Conservation (phyloP, 129 eudicot genomes). For the Cynara cardunculus region DNA sequence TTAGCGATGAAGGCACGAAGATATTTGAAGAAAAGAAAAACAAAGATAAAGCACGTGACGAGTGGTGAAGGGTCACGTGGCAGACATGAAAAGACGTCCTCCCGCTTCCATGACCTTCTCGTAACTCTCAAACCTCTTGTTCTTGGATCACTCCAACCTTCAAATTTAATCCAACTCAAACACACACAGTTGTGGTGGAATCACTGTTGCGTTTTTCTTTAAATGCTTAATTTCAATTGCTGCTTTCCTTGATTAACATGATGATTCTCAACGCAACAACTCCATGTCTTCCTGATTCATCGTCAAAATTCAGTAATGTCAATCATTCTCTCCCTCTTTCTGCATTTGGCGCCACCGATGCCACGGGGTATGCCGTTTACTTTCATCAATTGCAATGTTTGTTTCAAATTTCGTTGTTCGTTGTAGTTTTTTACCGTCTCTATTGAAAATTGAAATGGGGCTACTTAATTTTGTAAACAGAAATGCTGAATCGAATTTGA, state of each 20-base stretch:
- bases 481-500: constrained; percentile 8
- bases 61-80: constrained; percentile 46
- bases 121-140: constrained; percentile 13
- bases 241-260: background rate
- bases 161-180: constrained; percentile 9
- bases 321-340: constrained; percentile 15
- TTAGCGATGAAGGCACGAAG: background rate
- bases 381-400: background rate
- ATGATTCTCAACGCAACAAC: constrained; percentile 28
- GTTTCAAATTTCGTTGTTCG: background rate
- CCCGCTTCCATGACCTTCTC: constrained; percentile 29
- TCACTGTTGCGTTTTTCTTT: background rate
- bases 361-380: constrained; percentile 32
- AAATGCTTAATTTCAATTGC: constrained; percentile 12
- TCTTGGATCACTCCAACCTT: constrained; percentile 33
- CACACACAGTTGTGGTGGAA: background rate
- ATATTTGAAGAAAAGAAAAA: background rate
- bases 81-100: constrained; percentile 31
- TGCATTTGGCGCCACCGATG: constrained; percentile 24
- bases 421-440: background rate
- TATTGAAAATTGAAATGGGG: background rate
- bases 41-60: background rate
- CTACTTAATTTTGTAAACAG: background rate
- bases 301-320: constrained; percentile 25
- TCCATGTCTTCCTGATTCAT: constrained; percentile 19